Percentiles rank a stretch among this genome's conserved stretches.
Conservation (phyloP, 257 asterid genomes). For the Ilex asprella region DNA sequence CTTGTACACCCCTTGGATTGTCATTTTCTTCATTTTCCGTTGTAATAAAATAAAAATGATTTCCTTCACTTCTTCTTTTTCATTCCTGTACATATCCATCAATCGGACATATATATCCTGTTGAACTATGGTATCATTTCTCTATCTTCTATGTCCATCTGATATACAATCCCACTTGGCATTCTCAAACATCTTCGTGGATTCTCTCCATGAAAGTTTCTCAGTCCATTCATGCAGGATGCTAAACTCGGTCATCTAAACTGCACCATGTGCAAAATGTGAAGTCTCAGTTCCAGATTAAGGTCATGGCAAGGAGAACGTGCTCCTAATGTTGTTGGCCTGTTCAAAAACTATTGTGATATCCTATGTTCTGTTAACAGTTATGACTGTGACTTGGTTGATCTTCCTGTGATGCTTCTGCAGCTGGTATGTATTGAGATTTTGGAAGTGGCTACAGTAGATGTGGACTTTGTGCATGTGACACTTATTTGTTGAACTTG, state of each 20-base stretch:
- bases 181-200: constrained; percentile 92
- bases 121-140: too few relatives aligned
- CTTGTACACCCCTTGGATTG: too few relatives aligned
- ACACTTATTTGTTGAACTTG: not conserved
- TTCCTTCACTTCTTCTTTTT: too few relatives aligned
- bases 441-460: too few relatives aligned
- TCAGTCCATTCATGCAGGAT: constrained; percentile 60
- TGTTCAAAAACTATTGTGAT: constrained; percentile 70
- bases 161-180: constrained; percentile 89
- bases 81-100: too few relatives aligned
- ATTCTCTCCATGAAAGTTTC: constrained; percentile 75
- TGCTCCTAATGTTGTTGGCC: constrained; percentile 79
- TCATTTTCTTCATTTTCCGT: too few relatives aligned
- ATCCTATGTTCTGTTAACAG: constrained; percentile 44
- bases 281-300: constrained; percentile 73
- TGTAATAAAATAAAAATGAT: too few relatives aligned
- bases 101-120: too few relatives aligned
- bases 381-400: constrained; percentile 76
- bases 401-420: constrained; percentile 77
- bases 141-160: constrained; percentile 39
- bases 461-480: not conserved
- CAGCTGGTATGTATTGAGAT: constrained; percentile 54
- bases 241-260: constrained; percentile 36
- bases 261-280: constrained; percentile 30
- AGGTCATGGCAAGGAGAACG: constrained; percentile 90